Base-by-base conservation (phyloP, 805 yeast species). In the Isabelozyma gotoi region DNA sequence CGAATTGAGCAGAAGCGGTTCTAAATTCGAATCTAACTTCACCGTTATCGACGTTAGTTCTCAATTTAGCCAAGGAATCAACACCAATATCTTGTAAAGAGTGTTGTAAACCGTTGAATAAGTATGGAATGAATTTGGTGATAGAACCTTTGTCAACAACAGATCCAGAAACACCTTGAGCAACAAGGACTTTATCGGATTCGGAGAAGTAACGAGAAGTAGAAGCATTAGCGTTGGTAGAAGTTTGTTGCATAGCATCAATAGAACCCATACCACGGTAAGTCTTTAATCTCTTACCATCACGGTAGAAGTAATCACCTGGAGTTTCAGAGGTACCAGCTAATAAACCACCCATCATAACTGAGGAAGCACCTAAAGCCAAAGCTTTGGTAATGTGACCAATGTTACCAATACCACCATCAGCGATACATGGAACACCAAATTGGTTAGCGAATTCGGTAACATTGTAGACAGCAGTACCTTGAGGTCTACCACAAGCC, bases 401-500 rank as follows among this genome's bases (percentile, higher is more conserved):
- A 74, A 94, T 90, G 80, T 94, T 94, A 71, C 90, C 92, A 62
- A 94, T 84, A 82, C 99, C 99, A 80, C 99, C 99, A 68, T 94
- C 99, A 55, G 99, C 99, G 59, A 94, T 90, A 73, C 96, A 88
- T 66, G 99, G 98, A 53, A 94, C 96, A 67, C 99, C 99, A 65
- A 92, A 94, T 68, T 83, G 80, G 72, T 84, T 85, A 54, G 98
- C 95, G 65, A 94, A 91, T 76, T 92, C 91, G 52, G 94, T 79
- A 43, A 94, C 99, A 55, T 82, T 85, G 79, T 81, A 91, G 43
- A 94, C 98, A 48, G 99, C 99, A 54, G 98, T 90, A 74, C 98
- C 99, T 78, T 94, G 99, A 49, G 99, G 99, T 80, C 99, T 90
- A 74, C 99, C 99, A 75, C 97, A 96, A 41, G 99, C 99, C 99